phyloP scores from a whole-genome alignment of 2,329 filamentous ascomycete genomes.

The Bisporella sp. region DNA sequence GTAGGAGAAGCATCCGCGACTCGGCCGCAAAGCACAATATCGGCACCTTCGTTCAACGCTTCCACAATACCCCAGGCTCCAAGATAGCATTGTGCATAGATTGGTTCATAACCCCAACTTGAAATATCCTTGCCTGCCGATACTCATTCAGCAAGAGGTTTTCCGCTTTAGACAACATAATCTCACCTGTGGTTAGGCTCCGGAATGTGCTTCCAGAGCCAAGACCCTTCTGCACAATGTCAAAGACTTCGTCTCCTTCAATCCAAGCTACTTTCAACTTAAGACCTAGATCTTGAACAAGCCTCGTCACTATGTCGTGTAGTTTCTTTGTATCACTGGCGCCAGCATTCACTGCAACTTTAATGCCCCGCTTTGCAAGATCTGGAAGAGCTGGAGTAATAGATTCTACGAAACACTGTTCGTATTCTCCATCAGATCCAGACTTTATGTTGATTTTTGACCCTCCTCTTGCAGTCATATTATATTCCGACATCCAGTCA shows the following conservation, averaged over 20 bases:
- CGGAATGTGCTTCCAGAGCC: conserved; percentile 19
- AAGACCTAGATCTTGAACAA: conserved; percentile 2
- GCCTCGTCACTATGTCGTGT: conserved; percentile 31
- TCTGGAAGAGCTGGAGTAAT: conserved; percentile 29
- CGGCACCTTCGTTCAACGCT: conserved; percentile 34
- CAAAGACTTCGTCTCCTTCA: conserved; percentile 36
- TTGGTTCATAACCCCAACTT: conserved; percentile 16
- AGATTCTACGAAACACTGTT: conserved; percentile 14
- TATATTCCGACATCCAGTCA: conserved; percentile 38
- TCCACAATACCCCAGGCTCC: conserved; percentile 35
- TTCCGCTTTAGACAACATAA: conserved; percentile 1
- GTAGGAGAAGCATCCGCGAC: conserved; percentile 37
- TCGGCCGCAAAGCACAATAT: conserved; percentile 37
- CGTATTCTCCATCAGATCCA: conserved; percentile 1
- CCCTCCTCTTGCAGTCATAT: conserved; percentile 23
- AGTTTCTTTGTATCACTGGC: conserved; percentile 38
- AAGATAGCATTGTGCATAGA: conserved; percentile 32
- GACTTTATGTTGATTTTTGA: neutral
- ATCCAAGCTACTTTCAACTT: conserved; percentile 38
- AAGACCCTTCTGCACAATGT: conserved; percentile 15
- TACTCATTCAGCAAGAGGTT: conserved; percentile 5
- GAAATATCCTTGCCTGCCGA: conserved; percentile 9
- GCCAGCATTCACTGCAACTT: conserved; percentile 46
- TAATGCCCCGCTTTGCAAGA: conserved; percentile 39
- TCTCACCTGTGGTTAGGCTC: conserved; percentile 10